phyloP scores from a whole-genome alignment of 202 grass and related monocot species.

The Miscanthus sacchariflorus region DNA sequence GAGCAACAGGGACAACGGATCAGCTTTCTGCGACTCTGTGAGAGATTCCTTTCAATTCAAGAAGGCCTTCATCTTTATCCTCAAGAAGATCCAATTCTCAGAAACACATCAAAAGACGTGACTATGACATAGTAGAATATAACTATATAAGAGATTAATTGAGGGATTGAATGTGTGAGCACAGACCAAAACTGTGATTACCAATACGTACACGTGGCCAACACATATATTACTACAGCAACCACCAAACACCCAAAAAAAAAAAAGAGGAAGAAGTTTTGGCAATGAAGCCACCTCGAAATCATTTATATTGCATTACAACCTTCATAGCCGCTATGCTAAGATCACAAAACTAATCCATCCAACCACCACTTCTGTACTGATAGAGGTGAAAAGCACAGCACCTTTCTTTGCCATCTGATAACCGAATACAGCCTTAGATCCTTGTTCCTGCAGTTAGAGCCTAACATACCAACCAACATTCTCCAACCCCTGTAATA shows the following conservation, averaged over 20 bases:
- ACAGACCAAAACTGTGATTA: not conserved
- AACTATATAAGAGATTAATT: not conserved
- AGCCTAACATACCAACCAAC: slow-evolving; percentile 38
- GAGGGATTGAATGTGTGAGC: not conserved
- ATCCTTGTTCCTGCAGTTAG: slow-evolving; percentile 3
- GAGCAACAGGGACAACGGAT: not conserved
- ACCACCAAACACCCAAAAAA: not conserved
- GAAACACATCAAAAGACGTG: slow-evolving; percentile 4
- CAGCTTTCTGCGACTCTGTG: not conserved
- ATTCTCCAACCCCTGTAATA: slow-evolving; percentile 43
- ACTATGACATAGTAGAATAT: not conserved
- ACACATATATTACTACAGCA: slow-evolving; percentile 20
- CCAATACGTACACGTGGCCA: not conserved
- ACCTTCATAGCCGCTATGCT: not conserved
- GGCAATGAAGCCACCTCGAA: not conserved
- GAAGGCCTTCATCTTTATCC: not conserved
- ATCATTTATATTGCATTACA: slow-evolving; percentile 20
- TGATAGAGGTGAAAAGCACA: slow-evolving; percentile 8
- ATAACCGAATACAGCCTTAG: slow-evolving; percentile 3
- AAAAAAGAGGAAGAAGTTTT: slow-evolving; percentile 8
- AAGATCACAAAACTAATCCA: not conserved
- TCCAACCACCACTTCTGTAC: slow-evolving; percentile 28
- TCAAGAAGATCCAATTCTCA: slow-evolving; percentile 26
- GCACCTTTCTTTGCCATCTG: slow-evolving; percentile 5
- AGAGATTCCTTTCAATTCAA: not conserved